These are phyloP conservation scores for Phialophora verrucosa DNA, from an alignment of 2,329 filamentous ascomycete genomes.

Conservation along the genomic window DNA sequence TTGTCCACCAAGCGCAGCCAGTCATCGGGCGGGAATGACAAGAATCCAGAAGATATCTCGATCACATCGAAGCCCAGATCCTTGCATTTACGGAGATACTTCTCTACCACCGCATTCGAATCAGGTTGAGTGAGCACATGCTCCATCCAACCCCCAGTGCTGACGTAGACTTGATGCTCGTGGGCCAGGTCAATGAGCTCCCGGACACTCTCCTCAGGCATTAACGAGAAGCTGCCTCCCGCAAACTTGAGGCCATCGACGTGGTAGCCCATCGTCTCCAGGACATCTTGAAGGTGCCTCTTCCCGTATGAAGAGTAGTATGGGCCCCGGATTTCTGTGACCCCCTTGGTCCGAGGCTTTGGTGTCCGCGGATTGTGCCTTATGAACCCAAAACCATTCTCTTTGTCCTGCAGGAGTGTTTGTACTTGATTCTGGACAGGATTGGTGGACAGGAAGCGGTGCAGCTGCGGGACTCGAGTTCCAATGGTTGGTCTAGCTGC, in stretches of 20 bases:
- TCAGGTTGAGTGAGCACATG: slow-evolving; percentile 59
- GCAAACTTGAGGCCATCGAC: slow-evolving; percentile 64
- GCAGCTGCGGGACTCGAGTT: slow-evolving; percentile 30
- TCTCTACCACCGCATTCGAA: slow-evolving; percentile 54
- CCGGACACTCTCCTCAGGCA: slow-evolving; percentile 53
- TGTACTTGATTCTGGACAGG: slow-evolving; percentile 35
- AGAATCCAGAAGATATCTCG: slow-evolving; percentile 60
- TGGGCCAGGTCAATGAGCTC: slow-evolving; percentile 59
- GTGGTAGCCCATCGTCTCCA: slow-evolving; percentile 62
- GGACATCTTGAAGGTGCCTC: slow-evolving; percentile 58
- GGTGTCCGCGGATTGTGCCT: slow-evolving; percentile 56
- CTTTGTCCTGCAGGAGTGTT: slow-evolving; percentile 56
- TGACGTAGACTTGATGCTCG: slow-evolving; percentile 58
- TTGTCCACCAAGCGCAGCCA: slow-evolving; percentile 60
- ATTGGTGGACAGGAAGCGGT: slow-evolving; percentile 25
- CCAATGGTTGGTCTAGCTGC: slow-evolving; percentile 10
- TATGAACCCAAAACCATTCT: slow-evolving; percentile 58
- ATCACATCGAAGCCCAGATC: slow-evolving; percentile 61
- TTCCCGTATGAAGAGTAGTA: slow-evolving; percentile 63
- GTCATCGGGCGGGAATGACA: slow-evolving; percentile 60
- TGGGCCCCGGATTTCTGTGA: slow-evolving; percentile 62
- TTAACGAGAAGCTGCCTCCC: slow-evolving; percentile 59
- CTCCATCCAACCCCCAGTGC: slow-evolving; percentile 63
- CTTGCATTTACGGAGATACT: slow-evolving; percentile 59
- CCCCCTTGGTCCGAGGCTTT: slow-evolving; percentile 57